Conservation (phyloP, 768 basidiomycete genomes). For the Pleurotus sapidus region DNA sequence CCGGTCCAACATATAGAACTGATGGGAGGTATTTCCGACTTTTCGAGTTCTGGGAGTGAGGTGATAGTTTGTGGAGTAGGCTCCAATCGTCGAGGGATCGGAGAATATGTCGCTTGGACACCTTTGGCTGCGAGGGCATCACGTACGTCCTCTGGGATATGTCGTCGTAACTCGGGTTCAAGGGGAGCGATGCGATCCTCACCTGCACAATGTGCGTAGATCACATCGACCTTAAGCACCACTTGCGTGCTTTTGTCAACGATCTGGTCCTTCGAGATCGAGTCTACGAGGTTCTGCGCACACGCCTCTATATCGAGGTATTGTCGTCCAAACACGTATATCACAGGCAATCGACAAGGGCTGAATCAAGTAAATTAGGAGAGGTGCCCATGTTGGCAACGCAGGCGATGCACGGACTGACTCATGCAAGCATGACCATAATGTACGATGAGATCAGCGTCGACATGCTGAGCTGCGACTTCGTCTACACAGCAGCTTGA, state of each 20-base stretch:
- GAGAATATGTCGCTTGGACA: conserved; percentile 8
- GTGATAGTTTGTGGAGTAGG: not conserved
- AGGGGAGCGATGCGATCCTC: conserved; percentile 5
- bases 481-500: conserved; percentile 94
- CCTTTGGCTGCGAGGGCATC: conserved; percentile 23
- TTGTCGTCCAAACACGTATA: conserved; percentile 87
- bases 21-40: conserved; percentile 10
- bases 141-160: conserved; percentile 29
- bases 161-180: not conserved
- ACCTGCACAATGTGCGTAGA: conserved; percentile 70
- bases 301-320: conserved; percentile 55
- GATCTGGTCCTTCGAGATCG: not conserved
- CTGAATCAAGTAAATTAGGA: conserved; percentile 35
- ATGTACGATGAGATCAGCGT: conserved; percentile 89
- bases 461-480: conserved; percentile 90
- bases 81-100: conserved; percentile 1
- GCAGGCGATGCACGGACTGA: conserved; percentile 50
- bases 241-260: conserved; percentile 21
- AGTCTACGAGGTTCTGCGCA: conserved; percentile 30
- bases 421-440: conserved; percentile 97
- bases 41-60: not conserved
- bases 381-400: not conserved
- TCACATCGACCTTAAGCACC: conserved; percentile 74
- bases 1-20: conserved; percentile 69
- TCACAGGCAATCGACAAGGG: conserved; percentile 82